Evolutionary conservation across 1,139 yeast species (phyloP), one percentile per base, ranked within the genome.

Genomic region (Hyphopichia burtonii): DNA sequence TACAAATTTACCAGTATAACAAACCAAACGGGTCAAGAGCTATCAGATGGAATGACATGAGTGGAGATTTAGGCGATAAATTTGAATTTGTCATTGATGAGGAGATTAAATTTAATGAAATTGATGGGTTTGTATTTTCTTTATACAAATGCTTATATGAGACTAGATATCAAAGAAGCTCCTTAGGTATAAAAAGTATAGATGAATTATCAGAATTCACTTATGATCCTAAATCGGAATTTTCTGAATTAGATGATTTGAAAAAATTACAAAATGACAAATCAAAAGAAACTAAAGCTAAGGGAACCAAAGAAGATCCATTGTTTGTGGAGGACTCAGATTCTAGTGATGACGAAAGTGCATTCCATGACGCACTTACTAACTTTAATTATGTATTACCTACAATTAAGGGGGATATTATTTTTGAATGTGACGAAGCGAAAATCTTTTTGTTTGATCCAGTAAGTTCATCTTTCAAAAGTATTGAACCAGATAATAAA

Each of bases 41-140:
- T 1, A 76, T 93, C 36, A 73, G 83, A 0, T 93, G 99, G 99
- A 70, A 69, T 20, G 96, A 93, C 52, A 59, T 83, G 40, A 84
- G 84, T 39, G 96, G 96, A 25, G 96, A 89, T 52, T 71, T 74
- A n/a, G 97, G 91, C 14, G 98, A 91, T 57, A 68, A 74, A 46
- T 90, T 86, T 62, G 96, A 89, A 61, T 91, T 89, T 63, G 74
- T 86, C 17, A 78, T 90, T 42, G 89, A 83, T 47, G 77, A 76
- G 37, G 74, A 75, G n/a, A 78, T 84, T 8, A 72, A 83, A 25
- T 54, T 66, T 3, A 68, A 66, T 31, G 83, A 82, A 20, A 74
- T 88, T 39, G 84, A 83, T 25, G 70, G 73, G 37, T 93, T 93
- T 58, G 78, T 86, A 66, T 59, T 68, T 31, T 71, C 82, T 0